phyloP scores from a whole-genome alignment of 2,329 filamentous ascomycete species.

The Cordyceps farinosa region DNA sequence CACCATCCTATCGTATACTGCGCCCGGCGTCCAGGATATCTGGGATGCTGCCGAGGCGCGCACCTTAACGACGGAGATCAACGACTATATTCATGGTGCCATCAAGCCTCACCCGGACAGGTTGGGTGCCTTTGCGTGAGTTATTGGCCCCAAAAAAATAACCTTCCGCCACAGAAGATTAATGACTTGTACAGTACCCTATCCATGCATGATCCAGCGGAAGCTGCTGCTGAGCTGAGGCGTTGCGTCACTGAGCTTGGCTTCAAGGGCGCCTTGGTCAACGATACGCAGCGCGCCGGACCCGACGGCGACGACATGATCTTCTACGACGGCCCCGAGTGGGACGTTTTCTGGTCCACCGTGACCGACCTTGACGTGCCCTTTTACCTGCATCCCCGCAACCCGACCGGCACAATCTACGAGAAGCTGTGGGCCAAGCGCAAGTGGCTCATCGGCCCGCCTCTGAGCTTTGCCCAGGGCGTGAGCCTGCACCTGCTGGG shows the following conservation, averaged over 20 bases:
- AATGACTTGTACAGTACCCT: constrained; percentile 32
- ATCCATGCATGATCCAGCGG: constrained; percentile 50
- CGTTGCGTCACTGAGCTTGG: constrained; percentile 54
- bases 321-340: constrained; percentile 61
- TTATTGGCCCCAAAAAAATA: not conserved
- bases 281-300: constrained; percentile 58
- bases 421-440: constrained; percentile 57
- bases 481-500: constrained; percentile 56
- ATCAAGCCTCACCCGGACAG: constrained; percentile 38
- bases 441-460: constrained; percentile 58
- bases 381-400: constrained; percentile 60
- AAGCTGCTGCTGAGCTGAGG: constrained; percentile 48
- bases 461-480: constrained; percentile 55
- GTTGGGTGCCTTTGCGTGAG: constrained; percentile 46
- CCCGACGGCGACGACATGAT: constrained; percentile 56
- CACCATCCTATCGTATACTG: constrained; percentile 46
- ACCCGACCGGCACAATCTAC: constrained; percentile 53
- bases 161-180: not conserved
- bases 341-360: constrained; percentile 59
- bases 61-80: constrained; percentile 39
- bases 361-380: constrained; percentile 59
- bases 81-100: constrained; percentile 38
- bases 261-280: constrained; percentile 61
- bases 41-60: constrained; percentile 40
- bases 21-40: constrained; percentile 46